phyloP scores from a whole-genome alignment of 2,329 filamentous ascomycete species.

The Epichloe aotearoae region DNA sequence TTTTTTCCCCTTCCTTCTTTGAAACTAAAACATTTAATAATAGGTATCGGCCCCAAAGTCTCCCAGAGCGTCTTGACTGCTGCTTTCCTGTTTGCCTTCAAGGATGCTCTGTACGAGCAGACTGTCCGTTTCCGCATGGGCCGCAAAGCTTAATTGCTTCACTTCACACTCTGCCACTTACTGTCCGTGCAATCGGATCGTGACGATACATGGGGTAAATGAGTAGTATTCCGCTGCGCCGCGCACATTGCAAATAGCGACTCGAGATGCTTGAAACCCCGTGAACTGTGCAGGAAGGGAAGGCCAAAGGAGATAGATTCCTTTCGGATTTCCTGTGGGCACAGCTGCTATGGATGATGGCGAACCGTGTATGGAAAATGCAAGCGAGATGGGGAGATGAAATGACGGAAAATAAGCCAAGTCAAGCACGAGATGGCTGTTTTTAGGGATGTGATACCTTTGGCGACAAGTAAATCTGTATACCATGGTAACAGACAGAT shows the following conservation, averaged over 20 bases:
- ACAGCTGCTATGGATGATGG: not conserved
- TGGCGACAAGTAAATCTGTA: not conserved
- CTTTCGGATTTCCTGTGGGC: too few relatives aligned
- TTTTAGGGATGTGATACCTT: not conserved
- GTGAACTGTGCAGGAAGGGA: not conserved
- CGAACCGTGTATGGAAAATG: not conserved
- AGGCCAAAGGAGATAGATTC: not conserved
- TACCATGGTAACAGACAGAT: conserved; percentile 1
- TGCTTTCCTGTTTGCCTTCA: conserved; percentile 93
- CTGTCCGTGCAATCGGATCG: not conserved
- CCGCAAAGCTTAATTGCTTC: conserved; percentile 11
- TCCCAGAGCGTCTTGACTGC: conserved; percentile 94
- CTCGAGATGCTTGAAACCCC: too few relatives aligned
- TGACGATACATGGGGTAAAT: not conserved
- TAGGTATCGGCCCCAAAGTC: conserved; percentile 91
- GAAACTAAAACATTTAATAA: conserved; percentile 2
- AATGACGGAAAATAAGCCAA: not conserved
- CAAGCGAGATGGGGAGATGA: not conserved
- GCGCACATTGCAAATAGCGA: not conserved
- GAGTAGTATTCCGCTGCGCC: not conserved
- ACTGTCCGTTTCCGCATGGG: conserved; percentile 51
- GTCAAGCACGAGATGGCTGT: not conserved
- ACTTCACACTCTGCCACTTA: too few relatives aligned
- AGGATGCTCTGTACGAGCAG: conserved; percentile 85
- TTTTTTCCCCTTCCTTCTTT: not conserved